A percentile compares a stretch with the other conserved stretches of the same genome.
Evolutionary conservation across 345 rosid genomes (phyloP).

Genomic region (Heritiera fomes): DNA sequence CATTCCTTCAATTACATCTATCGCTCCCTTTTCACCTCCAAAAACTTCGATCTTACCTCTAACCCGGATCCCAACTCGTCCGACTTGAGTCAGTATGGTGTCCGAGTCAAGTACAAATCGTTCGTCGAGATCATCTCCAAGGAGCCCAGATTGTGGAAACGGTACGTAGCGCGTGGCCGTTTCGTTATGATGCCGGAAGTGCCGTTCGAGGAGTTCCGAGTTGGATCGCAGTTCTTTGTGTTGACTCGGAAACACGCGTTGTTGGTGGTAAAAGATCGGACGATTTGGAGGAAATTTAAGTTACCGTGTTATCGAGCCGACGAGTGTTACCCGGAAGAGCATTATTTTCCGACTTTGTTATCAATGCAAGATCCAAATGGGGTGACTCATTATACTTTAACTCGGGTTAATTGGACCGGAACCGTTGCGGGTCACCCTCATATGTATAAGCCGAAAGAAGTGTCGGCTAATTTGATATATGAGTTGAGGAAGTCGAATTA

Average conservation of each 20-base stretch:
- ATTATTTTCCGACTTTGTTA: constrained; percentile 90
- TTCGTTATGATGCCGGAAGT: constrained; percentile 82
- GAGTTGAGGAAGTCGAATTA: constrained; percentile 62
- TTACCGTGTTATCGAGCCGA: constrained; percentile 69
- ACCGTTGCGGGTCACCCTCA: constrained; percentile 81
- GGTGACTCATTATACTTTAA: constrained; percentile 65
- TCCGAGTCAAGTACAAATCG: constrained; percentile 59
- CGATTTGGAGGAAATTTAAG: constrained; percentile 79
- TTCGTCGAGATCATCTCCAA: constrained; percentile 70
- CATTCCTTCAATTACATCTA: constrained; percentile 75
- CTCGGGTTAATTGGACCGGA: constrained; percentile 92
- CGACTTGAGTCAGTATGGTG: constrained; percentile 40
- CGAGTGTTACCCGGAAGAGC: constrained; percentile 95
- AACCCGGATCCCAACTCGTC: constrained; percentile 33
- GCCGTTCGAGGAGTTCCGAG: constrained; percentile 62
- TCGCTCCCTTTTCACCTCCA: constrained; percentile 51
- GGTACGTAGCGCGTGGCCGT: constrained; percentile 79
- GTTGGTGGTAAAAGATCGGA: constrained; percentile 62
- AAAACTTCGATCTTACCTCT: constrained; percentile 49
- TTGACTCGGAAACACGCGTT: constrained; percentile 79
- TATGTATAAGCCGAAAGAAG: constrained; percentile 59
- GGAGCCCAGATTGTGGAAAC: constrained; percentile 80
- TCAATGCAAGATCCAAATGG: constrained; percentile 81
- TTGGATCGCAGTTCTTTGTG: constrained; percentile 92
- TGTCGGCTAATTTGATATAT: constrained; percentile 54